phyloP scores from a whole-genome alignment of 2,329 filamentous ascomycete species.

The Berkeleyomyces rouxiae region DNA sequence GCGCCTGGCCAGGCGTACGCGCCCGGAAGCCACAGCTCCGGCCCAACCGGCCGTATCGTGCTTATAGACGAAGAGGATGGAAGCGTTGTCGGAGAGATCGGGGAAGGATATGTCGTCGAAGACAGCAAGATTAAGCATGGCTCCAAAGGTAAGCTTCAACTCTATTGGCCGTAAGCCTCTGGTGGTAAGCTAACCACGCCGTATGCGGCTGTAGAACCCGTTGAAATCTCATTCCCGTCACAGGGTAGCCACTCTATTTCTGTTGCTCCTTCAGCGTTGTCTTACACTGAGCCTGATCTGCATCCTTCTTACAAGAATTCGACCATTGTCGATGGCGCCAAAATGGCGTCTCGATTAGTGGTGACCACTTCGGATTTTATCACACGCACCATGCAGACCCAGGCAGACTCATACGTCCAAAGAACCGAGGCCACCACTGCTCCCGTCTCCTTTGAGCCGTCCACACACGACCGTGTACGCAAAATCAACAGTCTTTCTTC shows the following conservation, averaged over 20 bases:
- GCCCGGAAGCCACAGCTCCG: slow-evolving; percentile 39
- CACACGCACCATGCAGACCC: slow-evolving; percentile 56
- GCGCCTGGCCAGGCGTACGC: slow-evolving; percentile 66
- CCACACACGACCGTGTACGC: slow-evolving; percentile 70
- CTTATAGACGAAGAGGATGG: slow-evolving; percentile 92
- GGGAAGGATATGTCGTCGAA: slow-evolving; percentile 68
- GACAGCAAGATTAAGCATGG: slow-evolving; percentile 60
- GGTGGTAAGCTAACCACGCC: slow-evolving; percentile 1
- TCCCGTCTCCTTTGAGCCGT: slow-evolving; percentile 73
- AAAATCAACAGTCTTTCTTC: slow-evolving; percentile 79
- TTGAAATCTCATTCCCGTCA: slow-evolving; percentile 57
- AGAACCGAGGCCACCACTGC: slow-evolving; percentile 62
- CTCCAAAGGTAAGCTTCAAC: slow-evolving; percentile 57
- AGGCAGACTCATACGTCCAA: slow-evolving; percentile 66
- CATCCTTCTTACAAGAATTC: slow-evolving; percentile 90
- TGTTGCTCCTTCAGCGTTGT: slow-evolving; percentile 48
- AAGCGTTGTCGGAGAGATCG: slow-evolving; percentile 81
- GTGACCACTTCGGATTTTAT: slow-evolving; percentile 74
- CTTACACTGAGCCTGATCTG: slow-evolving; percentile 59
- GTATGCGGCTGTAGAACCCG: slow-evolving; percentile 37
- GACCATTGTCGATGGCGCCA: slow-evolving; percentile 70
- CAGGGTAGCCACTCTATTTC: slow-evolving; percentile 48
- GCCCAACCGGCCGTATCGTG: slow-evolving; percentile 58
- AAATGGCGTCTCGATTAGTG: slow-evolving; percentile 75
- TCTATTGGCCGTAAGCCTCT: neutral